phyloP scores from a whole-genome alignment of 2,329 filamentous ascomycete species.

The Trichoderma citrinoviride region DNA sequence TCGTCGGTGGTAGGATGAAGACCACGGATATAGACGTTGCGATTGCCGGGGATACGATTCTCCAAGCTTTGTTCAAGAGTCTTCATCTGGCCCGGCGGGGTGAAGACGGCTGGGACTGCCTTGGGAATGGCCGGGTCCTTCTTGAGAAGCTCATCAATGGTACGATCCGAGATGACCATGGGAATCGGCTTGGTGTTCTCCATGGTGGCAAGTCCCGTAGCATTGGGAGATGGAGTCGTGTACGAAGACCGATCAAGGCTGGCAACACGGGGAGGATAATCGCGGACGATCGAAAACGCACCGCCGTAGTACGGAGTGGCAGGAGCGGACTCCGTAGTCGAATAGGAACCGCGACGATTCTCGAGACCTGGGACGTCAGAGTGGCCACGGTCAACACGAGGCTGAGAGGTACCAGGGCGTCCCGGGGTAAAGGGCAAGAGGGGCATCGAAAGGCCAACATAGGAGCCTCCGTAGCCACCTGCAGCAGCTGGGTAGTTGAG shows the following conservation, averaged over 20 bases:
- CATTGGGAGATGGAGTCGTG: slow-evolving; percentile 64
- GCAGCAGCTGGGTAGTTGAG: slow-evolving; percentile 33
- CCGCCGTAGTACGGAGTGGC: slow-evolving; percentile 65
- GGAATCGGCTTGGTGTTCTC: slow-evolving; percentile 43
- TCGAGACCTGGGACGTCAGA: slow-evolving; percentile 61
- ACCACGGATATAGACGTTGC: slow-evolving; percentile 97
- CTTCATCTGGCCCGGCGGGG: slow-evolving; percentile 80
- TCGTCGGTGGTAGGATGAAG: slow-evolving; percentile 95
- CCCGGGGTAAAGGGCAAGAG: slow-evolving; percentile 54
- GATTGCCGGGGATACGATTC: slow-evolving; percentile 86
- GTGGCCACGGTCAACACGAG: slow-evolving; percentile 47
- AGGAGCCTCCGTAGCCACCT: slow-evolving; percentile 38
- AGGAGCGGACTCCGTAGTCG: slow-evolving; percentile 64
- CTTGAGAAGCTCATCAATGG: slow-evolving; percentile 63
- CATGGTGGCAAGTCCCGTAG: slow-evolving; percentile 46
- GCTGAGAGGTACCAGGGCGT: slow-evolving; percentile 44
- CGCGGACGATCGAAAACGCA: slow-evolving; percentile 55
- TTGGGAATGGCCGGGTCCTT: slow-evolving; percentile 80
- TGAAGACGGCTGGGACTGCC: slow-evolving; percentile 86
- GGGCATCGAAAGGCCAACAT: slow-evolving; percentile 38
- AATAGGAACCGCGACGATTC: slow-evolving; percentile 66
- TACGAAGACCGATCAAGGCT: slow-evolving; percentile 62
- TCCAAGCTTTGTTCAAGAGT: slow-evolving; percentile 91
- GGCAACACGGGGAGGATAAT: slow-evolving; percentile 58
- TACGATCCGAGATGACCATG: slow-evolving; percentile 44